Evolutionary conservation across 139 green algal genomes (phyloP).

Genomic region (Chlamydomonas sphaeroides): DNA sequence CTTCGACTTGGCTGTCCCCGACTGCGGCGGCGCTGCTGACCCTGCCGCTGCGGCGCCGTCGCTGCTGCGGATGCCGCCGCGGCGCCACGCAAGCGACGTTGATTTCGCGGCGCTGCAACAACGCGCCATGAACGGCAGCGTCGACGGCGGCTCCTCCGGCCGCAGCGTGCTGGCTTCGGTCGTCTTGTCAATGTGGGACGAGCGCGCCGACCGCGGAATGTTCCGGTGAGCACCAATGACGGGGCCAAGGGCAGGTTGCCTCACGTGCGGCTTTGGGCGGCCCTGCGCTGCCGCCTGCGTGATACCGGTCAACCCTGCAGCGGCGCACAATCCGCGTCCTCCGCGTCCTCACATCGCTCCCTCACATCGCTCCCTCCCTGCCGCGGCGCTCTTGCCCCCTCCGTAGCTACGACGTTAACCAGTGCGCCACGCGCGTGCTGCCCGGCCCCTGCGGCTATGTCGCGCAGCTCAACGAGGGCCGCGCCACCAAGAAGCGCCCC

Average conservation of each 20-base stretch:
- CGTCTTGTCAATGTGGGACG: constrained; percentile 83
- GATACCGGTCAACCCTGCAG: too few relatives aligned
- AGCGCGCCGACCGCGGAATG: constrained; percentile 61
- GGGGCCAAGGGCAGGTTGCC: background rate
- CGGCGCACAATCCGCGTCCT: too few relatives aligned
- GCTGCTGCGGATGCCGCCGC: background rate
- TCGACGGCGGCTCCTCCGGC: background rate
- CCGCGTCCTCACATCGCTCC: background rate
- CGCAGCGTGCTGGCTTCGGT: constrained; percentile 70
- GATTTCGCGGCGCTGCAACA: background rate
- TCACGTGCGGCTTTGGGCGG: too few relatives aligned
- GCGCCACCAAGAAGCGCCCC: constrained; percentile 94
- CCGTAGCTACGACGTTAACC: constrained; percentile 95
- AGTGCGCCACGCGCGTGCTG: constrained; percentile 88
- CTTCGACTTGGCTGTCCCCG: too few relatives aligned
- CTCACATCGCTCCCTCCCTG: background rate
- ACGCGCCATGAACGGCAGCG: background rate
- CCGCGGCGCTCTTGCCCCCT: background rate
- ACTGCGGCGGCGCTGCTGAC: background rate
- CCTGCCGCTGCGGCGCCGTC: background rate
- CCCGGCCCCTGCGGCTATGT: constrained; percentile 74
- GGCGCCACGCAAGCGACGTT: constrained; percentile 33
- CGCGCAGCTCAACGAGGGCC: constrained; percentile 96
- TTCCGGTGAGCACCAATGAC: constrained; percentile 7
- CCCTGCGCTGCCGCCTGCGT: too few relatives aligned